phyloP scores from a whole-genome alignment of 2,329 filamentous ascomycete species.

The Alternaria metachromatica region DNA sequence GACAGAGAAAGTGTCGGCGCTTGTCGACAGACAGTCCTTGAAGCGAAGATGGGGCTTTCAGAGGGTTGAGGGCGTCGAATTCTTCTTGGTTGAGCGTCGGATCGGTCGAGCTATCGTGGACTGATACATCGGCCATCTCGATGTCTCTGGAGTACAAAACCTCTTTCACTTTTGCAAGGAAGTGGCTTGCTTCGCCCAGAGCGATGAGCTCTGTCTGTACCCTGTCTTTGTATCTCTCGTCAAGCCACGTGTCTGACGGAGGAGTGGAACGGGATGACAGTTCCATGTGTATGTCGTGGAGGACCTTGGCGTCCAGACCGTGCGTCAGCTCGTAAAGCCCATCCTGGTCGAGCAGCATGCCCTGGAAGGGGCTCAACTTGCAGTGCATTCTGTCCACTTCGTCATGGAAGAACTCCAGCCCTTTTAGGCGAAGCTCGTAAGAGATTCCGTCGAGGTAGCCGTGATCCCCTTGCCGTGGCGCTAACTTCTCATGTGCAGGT shows the following conservation, averaged over 20 bases:
- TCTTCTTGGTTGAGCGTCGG: neutral
- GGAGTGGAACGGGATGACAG: neutral
- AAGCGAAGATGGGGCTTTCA: neutral
- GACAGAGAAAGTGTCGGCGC: neutral
- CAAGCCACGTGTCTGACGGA: neutral
- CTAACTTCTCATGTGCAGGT: neutral
- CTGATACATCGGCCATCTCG: neutral
- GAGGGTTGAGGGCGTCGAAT: neutral
- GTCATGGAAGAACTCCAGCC: neutral
- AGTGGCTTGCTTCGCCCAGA: neutral
- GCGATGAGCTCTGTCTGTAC: neutral
- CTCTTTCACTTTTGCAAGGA: neutral
- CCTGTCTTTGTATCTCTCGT: neutral
- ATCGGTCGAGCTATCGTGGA: neutral
- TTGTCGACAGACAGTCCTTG: neutral
- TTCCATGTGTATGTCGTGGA: neutral
- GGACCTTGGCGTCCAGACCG: neutral
- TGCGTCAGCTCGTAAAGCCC: neutral
- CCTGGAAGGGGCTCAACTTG: neutral
- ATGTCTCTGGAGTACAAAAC: neutral
- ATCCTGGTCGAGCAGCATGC: neutral
- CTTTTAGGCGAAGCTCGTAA: neutral
- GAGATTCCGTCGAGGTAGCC: neutral
- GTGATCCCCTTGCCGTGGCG: neutral
- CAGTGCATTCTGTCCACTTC: neutral